These are phyloP conservation scores for Hanseniaspora clermontiae DNA, from an alignment of 805 yeast species.

Conservation along the genomic window DNA sequence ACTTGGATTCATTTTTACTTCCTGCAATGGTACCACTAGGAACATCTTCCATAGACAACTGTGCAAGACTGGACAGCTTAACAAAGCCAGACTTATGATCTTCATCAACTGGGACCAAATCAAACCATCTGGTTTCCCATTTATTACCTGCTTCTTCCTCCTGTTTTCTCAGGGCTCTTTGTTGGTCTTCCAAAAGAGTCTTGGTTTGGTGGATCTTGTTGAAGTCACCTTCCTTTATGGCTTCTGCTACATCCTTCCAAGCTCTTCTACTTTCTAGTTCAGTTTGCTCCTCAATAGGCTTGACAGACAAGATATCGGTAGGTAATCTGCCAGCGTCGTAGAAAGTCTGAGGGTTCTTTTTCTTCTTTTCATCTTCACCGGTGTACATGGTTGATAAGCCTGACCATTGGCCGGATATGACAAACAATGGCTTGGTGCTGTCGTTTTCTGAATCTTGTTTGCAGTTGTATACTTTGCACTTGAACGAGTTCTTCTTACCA, in stretches of 20 bases:
- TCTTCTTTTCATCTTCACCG: slow-evolving; percentile 14
- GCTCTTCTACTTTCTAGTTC: slow-evolving; percentile 76
- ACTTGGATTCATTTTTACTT: slow-evolving; percentile 38
- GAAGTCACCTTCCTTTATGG: slow-evolving; percentile 63
- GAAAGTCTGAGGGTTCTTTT: slow-evolving; percentile 39
- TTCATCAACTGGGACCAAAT: slow-evolving; percentile 32
- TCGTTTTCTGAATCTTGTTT: slow-evolving; percentile 37
- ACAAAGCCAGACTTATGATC: slow-evolving; percentile 26
- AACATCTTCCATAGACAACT: slow-evolving; percentile 48
- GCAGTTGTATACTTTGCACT: slow-evolving; percentile 63
- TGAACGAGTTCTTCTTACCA: slow-evolving; percentile 87
- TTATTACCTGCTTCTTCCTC: slow-evolving; percentile 50
- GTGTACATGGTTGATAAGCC: slow-evolving; percentile 47
- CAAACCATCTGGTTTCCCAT: slow-evolving; percentile 84
- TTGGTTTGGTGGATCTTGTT: slow-evolving; percentile 65
- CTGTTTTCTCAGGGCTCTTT: slow-evolving; percentile 64
- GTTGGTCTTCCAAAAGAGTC: slow-evolving; percentile 66
- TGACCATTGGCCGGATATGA: slow-evolving; percentile 89
- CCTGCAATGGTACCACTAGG: slow-evolving; percentile 52
- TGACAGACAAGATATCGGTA: slow-evolving; percentile 53
- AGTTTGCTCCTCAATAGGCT: slow-evolving; percentile 72
- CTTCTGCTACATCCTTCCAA: slow-evolving; percentile 81
- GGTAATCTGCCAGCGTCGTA: slow-evolving; percentile 45
- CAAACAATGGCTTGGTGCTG: slow-evolving; percentile 48
- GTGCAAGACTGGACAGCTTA: slow-evolving; percentile 35